These are phyloP conservation scores for Ganoderma lingzhi DNA, from an alignment of 1,284 basidiomycete genomes.

Conservation along the genomic window DNA sequence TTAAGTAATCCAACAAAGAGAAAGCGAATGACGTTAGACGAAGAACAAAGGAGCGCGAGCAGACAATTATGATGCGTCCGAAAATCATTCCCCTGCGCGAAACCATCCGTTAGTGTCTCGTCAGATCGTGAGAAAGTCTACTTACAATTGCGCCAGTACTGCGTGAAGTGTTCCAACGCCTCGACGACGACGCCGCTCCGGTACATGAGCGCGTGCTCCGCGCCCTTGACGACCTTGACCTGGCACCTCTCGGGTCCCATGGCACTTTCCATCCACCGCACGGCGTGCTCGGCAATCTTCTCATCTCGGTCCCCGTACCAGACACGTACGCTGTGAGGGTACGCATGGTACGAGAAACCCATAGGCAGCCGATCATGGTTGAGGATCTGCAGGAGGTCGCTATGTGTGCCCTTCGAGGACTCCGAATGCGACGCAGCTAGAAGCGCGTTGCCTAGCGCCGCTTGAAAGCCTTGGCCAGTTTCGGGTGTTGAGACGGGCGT, in stretches of 20 bases:
- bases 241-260: conserved; percentile 82
- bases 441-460: conserved; percentile 83
- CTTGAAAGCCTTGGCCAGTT: conserved; percentile 59
- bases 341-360: conserved; percentile 84
- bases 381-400: conserved; percentile 90
- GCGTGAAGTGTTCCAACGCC: conserved; percentile 77
- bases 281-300: conserved; percentile 88
- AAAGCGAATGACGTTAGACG: conserved; percentile 18
- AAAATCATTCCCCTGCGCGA: conserved; percentile 30
- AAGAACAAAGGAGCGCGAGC: not conserved
- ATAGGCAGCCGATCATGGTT: conserved; percentile 87
- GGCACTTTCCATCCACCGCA: conserved; percentile 89
- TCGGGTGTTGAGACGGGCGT: conserved; percentile 36
- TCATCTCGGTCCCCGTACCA: conserved; percentile 97
- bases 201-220: conserved; percentile 94
- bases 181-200: conserved; percentile 88
- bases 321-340: conserved; percentile 82
- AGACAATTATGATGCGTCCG: conserved; percentile 18
- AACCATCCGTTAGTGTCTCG: conserved; percentile 6
- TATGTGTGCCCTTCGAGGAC: conserved; percentile 89
- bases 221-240: conserved; percentile 86
- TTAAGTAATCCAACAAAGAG: conserved; percentile 46
- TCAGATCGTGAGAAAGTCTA: not conserved
- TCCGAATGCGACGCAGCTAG: conserved; percentile 96
- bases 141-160: conserved; percentile 61